phyloP scores from a whole-genome alignment of 2,329 filamentous ascomycete genomes.

The Alternaria sp. region DNA sequence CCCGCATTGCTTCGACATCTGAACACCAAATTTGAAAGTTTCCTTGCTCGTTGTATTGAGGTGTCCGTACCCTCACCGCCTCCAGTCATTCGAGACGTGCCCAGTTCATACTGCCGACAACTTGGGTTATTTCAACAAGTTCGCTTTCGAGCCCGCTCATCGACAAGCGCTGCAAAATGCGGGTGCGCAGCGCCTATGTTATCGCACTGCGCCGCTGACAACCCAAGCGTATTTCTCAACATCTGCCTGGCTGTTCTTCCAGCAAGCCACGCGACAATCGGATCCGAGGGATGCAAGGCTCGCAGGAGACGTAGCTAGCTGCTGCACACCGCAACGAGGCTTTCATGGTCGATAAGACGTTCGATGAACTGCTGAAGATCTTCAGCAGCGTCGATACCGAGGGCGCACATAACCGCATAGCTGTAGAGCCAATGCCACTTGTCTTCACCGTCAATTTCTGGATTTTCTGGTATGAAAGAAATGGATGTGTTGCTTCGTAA shows the following conservation, averaged over 20 bases:
- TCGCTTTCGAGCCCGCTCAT: background rate
- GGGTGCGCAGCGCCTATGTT: slow-evolving; percentile 1
- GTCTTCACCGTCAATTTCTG: slow-evolving; percentile 13
- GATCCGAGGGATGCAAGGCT: background rate
- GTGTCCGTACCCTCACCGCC: slow-evolving; percentile 2
- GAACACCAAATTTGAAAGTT: background rate
- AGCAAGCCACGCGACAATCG: slow-evolving; percentile 1
- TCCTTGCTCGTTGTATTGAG: slow-evolving; percentile 2
- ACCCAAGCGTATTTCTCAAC: background rate
- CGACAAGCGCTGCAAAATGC: background rate
- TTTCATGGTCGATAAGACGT: slow-evolving; percentile 4
- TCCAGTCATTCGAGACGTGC: background rate
- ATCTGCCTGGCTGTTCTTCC: slow-evolving; percentile 4
- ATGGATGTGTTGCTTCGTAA: slow-evolving; percentile 5
- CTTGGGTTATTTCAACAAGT: background rate
- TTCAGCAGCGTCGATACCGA: slow-evolving; percentile 16
- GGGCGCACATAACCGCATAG: slow-evolving; percentile 15
- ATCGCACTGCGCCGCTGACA: slow-evolving; percentile 1
- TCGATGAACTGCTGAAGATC: slow-evolving; percentile 10
- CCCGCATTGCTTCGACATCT: slow-evolving; percentile 1
- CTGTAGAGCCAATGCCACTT: slow-evolving; percentile 21
- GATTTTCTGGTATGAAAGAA: slow-evolving; percentile 8
- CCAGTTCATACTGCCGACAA: background rate
- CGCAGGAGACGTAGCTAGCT: slow-evolving; percentile 1
- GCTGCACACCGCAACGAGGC: background rate